Base-by-base conservation (phyloP, 176 grass and related monocot genomes). In the Triticum urartu region DNA sequence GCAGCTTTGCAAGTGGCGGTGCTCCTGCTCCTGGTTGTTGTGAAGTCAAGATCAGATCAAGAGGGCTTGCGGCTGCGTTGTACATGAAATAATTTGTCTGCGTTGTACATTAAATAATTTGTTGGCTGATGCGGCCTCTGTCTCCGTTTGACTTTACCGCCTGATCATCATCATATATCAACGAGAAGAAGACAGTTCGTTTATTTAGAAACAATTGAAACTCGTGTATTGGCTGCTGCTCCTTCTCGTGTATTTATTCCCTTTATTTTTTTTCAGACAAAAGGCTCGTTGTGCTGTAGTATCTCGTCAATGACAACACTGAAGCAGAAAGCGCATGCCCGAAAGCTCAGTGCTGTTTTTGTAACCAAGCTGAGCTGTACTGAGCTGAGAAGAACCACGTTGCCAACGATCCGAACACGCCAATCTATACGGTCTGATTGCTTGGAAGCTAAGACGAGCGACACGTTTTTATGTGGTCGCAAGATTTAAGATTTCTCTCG, bases 71-170 rank as follows among this genome's bases (percentile, higher is more conserved):
- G 72, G 80, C 77, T 76, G 63, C 58, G 62, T 69, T 73, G 87
- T 84, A 64, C 62, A 84, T 84, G 77, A 47, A 47, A 13, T 47
- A 47, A 47, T 47, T 47, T 47, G 45, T 47, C 77, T 76, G 63
- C 45, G 62, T 75, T 73, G 87, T 84, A 56, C 52, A 81, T 84
- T 81, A 71, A 87, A 92, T 77, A 87, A 81, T 77, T 22, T 78
- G 84, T 68, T 87, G 30, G 50, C 30, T 36, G 48, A 39, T 54
- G n/a, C 59, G 71, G 64, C 50, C 78, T 39, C 62, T 77, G 13
- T 11, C 11, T 70, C 70, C 84, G 67, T 14, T 21, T 60, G 81
- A 45, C 75, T 26, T n/a, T 35, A 36, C 21, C 26, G 36, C 40
- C 68, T 80, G 47, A n/a, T 62, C 61, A 84, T 67, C 39, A 39